Base-by-base conservation (phyloP, 176 grass and related monocot genomes). In the Carex kokanica region DNA sequence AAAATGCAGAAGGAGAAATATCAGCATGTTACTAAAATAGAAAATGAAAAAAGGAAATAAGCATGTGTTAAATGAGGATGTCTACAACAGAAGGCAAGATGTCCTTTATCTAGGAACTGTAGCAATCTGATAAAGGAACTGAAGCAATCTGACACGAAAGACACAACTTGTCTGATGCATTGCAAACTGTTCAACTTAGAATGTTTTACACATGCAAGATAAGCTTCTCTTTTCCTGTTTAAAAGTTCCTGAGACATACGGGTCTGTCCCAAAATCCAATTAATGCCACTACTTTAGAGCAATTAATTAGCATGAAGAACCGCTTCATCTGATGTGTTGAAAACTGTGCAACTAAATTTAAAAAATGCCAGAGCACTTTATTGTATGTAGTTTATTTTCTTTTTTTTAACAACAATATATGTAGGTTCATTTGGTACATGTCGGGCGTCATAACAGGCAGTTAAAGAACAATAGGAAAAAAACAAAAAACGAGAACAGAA, bases 21-120 rank as follows among this genome's bases (percentile, higher is more conserved):
- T 84, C 4, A 45, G 34, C 45, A 20, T 54, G 21, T 75, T 53
- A 25, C 45, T 75, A 27, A 52, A 47, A 21, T 53, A 86, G 16
- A 85, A 72, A 54, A 54, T 23, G n/a, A 1, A 67, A 1, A 1
- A 60, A 31, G 18, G 36, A 36, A 60, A 49, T 43, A 59, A 51
- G 23, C 72, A 75, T 75, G 72, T 54, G 47, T 53, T 75, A 75
- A 75, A 75, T 75, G 72, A 75, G 72, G 43, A 29, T 75, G 20
- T 54, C 72, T 75, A 75, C n/a, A 75, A 27, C 23, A 75, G 71
- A 74, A 73, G 68, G n/a, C 45, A 20, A 74, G 20, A 24, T 1
- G 3, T 52, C 20, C 43, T 52, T 52, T 74, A 51, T 75, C 10
- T 54, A 24, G 72, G 9, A 75, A 75, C 5, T 8, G 24, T 55